phyloP scores from a whole-genome alignment of 495 filamentous ascomycete species.

The Aspergillus sclerotiicarbonarius region DNA sequence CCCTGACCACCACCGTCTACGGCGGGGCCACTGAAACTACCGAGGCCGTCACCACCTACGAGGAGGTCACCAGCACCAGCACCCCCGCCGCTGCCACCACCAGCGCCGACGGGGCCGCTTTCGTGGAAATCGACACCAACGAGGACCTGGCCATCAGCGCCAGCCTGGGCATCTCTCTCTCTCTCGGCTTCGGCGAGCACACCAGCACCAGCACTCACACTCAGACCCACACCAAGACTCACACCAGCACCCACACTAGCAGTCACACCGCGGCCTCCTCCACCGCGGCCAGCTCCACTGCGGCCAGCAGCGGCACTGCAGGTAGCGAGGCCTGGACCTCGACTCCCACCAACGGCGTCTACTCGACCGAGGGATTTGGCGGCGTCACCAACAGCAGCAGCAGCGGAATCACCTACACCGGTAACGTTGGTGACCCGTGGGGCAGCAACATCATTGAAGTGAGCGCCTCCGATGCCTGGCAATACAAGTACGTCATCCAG shows the following conservation, averaged over 20 bases:
- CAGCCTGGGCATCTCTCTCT: slow-evolving; percentile 4
- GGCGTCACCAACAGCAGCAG: slow-evolving; percentile 12
- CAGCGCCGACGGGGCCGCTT: not conserved
- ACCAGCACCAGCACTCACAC: slow-evolving; percentile 11
- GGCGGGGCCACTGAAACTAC: not conserved
- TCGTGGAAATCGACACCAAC: slow-evolving; percentile 1
- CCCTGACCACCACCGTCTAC: slow-evolving; percentile 28
- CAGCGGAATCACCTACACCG: slow-evolving; percentile 36
- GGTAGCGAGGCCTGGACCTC: slow-evolving; percentile 6
- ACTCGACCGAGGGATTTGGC: slow-evolving; percentile 9
- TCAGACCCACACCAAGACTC: not conserved
- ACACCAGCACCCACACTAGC: slow-evolving; percentile 1
- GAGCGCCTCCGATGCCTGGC: slow-evolving; percentile 26
- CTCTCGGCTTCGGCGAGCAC: not conserved
- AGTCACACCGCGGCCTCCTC: not conserved
- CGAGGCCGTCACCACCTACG: slow-evolving; percentile 8
- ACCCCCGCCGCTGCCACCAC: slow-evolving; percentile 17
- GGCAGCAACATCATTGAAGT: slow-evolving; percentile 54
- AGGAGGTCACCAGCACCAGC: slow-evolving; percentile 7
- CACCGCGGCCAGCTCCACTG: not conserved
- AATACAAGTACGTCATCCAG: slow-evolving; percentile 47
- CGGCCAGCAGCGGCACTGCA: not conserved
- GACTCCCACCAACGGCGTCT: slow-evolving; percentile 3
- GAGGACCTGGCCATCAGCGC: slow-evolving; percentile 1
- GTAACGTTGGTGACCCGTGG: slow-evolving; percentile 51